phyloP scores from a whole-genome alignment of 257 asterid species.

The Lantana camara region DNA sequence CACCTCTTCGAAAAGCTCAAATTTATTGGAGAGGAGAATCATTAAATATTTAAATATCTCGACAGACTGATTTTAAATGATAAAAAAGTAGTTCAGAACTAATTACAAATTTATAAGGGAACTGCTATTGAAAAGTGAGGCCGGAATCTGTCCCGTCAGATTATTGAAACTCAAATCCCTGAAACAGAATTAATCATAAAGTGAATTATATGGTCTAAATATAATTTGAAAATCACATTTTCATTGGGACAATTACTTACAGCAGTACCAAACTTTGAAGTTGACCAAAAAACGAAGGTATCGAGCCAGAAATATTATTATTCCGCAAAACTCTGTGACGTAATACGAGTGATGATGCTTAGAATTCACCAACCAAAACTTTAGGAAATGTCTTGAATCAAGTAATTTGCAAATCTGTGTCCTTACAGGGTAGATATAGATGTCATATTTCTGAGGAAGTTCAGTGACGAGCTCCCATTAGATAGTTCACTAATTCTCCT shows the following conservation, averaged over 20 bases:
- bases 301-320: conserved; percentile 73
- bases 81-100: conserved; percentile 6
- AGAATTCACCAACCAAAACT: conserved; percentile 4
- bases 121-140: no score
- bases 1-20: no score
- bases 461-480: conserved; percentile 71
- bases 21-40: neutral
- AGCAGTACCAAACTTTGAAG: conserved; percentile 47
- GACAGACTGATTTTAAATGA: neutral
- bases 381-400: neutral
- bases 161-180: no score
- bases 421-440: conserved; percentile 63
- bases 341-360: conserved; percentile 33
- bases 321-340: no score
- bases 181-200: conserved; percentile 47
- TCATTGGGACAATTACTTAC: conserved; percentile 54
- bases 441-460: conserved; percentile 51
- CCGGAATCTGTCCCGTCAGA: no score
- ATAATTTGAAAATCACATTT: neutral
- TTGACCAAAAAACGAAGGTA: conserved; percentile 61
- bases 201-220: neutral
- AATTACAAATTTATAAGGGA: conserved; percentile 66
- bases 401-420: conserved; percentile 5
- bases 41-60: neutral
- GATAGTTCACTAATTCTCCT: conserved; percentile 76